Conservation (phyloP, 2,329 filamentous ascomycete species). For the Fusarium sp. region DNA sequence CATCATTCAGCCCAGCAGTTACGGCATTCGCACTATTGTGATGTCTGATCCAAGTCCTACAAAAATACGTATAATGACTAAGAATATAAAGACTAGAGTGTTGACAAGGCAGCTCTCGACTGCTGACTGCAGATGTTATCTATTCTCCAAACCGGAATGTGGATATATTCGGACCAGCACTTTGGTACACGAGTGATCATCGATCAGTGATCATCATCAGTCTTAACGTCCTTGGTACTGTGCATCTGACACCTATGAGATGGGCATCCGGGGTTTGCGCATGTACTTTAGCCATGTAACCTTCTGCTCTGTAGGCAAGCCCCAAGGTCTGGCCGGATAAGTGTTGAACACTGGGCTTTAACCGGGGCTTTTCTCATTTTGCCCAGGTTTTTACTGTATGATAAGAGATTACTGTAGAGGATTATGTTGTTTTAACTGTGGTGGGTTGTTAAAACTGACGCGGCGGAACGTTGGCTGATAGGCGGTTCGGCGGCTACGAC, state of each 20-base stretch:
- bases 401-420: background rate
- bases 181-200: conserved; percentile 21
- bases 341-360: conserved; percentile 7
- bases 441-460: conserved; percentile 7
- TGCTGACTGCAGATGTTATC: background rate
- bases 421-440: background rate
- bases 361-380: conserved; percentile 7
- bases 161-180: conserved; percentile 21
- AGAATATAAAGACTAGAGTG: background rate
- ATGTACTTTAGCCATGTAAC: conserved; percentile 10
- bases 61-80: too few species aligned
- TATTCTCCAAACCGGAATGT: background rate
- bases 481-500: conserved; percentile 26
- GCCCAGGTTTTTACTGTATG: background rate
- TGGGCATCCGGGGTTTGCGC: conserved; percentile 23
- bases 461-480: conserved; percentile 4
- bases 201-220: conserved; percentile 18
- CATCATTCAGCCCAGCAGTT: background rate
- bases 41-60: too few species aligned
- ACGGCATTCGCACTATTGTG: too few species aligned
- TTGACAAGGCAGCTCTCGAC: conserved; percentile 7
- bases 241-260: background rate
- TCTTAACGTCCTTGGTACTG: conserved; percentile 8
- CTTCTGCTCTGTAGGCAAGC: conserved; percentile 3
- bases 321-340: conserved; percentile 27